phyloP scores from a whole-genome alignment of 2,329 filamentous ascomycete species.

The Fusarium marasasianum region DNA sequence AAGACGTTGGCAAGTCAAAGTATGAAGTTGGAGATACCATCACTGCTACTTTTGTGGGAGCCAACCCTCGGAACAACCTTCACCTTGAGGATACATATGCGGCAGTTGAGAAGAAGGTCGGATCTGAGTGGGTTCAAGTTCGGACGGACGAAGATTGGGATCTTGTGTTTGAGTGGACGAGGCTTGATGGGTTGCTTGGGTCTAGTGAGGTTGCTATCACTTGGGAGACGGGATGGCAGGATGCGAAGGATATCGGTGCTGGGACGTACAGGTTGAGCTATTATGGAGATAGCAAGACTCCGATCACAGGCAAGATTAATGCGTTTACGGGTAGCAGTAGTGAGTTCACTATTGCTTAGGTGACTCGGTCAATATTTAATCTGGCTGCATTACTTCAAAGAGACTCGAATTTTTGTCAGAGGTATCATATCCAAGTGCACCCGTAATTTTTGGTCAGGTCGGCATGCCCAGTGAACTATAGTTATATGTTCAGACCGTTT shows the following conservation, averaged over 20 bases:
- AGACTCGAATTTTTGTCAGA: too few species aligned
- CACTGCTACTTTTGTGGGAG: background rate
- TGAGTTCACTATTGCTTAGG: background rate
- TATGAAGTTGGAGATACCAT: background rate
- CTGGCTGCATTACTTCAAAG: too few species aligned
- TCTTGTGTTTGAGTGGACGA: conserved; percentile 4
- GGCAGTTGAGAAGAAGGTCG: background rate
- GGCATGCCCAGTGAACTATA: too few species aligned
- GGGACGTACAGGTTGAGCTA: background rate
- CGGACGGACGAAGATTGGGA: conserved; percentile 8
- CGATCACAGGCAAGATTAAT: background rate
- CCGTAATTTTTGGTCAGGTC: too few species aligned
- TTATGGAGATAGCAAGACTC: conserved; percentile 4
- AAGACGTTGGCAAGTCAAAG: background rate
- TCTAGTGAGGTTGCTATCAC: background rate
- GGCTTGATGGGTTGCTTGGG: background rate
- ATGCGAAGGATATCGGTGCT: background rate
- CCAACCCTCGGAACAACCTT: background rate
- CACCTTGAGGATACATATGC: background rate
- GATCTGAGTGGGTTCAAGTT: background rate
- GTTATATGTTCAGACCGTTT: too few species aligned
- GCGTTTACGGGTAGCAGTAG: background rate
- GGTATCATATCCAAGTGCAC: too few species aligned
- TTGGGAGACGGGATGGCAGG: conserved; percentile 3
- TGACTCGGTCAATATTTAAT: too few species aligned